Evolutionary conservation across 2,329 filamentous ascomycete genomes (phyloP).

Genomic region (Ambrosiella cleistominuta): DNA sequence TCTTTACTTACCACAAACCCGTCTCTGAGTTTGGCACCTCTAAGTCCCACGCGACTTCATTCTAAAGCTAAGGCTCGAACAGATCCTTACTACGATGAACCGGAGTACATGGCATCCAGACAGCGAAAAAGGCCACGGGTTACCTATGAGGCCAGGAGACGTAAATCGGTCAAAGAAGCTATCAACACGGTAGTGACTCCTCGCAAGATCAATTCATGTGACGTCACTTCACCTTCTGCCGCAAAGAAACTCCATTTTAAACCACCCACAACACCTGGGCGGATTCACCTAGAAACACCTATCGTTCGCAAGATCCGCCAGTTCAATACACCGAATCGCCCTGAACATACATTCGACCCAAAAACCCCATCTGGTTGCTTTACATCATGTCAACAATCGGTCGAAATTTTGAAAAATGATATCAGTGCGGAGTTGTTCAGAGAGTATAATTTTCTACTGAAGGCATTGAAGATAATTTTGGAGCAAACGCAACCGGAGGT

Average conservation of each 20-base stretch:
- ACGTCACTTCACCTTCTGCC: neutral
- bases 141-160: neutral
- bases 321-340: constrained; percentile 6
- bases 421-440: constrained; percentile 4
- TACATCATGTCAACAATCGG: neutral
- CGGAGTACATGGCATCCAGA: neutral
- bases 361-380: constrained; percentile 2
- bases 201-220: neutral
- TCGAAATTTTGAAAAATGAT: neutral
- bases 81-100: neutral
- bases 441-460: constrained; percentile 10
- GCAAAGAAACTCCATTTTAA: constrained; percentile 2
- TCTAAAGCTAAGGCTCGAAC: neutral
- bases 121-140: neutral
- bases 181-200: neutral
- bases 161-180: neutral
- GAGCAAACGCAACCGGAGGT: neutral
- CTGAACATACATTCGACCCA: neutral
- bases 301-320: constrained; percentile 18
- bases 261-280: constrained; percentile 10
- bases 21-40: neutral
- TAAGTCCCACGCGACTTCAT: neutral
- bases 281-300: constrained; percentile 19
- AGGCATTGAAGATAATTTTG: constrained; percentile 3
- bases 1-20: neutral